Percentiles rank a stretch among this genome's conserved stretches.
Evolutionary conservation across 257 asterid species (phyloP).

Genomic region (Cynanchum wilfordii): DNA sequence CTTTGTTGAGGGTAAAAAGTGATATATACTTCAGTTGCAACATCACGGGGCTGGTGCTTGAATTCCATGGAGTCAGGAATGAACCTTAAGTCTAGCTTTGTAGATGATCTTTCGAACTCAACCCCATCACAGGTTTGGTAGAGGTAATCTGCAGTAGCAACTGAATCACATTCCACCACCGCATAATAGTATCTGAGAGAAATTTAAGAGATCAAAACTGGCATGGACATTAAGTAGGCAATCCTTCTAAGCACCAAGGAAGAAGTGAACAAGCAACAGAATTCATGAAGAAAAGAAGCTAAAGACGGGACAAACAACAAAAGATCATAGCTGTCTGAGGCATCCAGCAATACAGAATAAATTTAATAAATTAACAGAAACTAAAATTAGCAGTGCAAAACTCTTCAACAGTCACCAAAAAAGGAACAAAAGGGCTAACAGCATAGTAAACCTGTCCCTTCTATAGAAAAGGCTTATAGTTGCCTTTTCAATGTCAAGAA

Average conservation of each 20-base stretch:
- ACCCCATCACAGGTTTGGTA: constrained; percentile 80
- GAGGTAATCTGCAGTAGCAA: constrained; percentile 85
- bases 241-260: neutral
- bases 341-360: neutral
- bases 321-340: neutral
- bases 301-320: neutral
- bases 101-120: constrained; percentile 91
- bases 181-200: constrained; percentile 77
- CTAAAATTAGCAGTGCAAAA: neutral
- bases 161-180: constrained; percentile 84
- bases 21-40: constrained; percentile 64
- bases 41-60: constrained; percentile 83
- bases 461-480: neutral
- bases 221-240: neutral
- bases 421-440: neutral
- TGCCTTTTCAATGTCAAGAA: neutral
- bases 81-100: constrained; percentile 87
- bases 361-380: neutral
- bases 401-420: neutral
- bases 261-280: constrained; percentile 1
- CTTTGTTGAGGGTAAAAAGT: constrained; percentile 1
- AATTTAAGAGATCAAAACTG: constrained; percentile 1
- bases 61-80: constrained; percentile 87
- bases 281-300: neutral
- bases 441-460: neutral